Percentiles rank a stretch among this genome's conserved stretches.
These are phyloP conservation scores for Kalmusia sp. DNA, from an alignment of 2,329 filamentous ascomycete genomes.

Conservation along the genomic window DNA sequence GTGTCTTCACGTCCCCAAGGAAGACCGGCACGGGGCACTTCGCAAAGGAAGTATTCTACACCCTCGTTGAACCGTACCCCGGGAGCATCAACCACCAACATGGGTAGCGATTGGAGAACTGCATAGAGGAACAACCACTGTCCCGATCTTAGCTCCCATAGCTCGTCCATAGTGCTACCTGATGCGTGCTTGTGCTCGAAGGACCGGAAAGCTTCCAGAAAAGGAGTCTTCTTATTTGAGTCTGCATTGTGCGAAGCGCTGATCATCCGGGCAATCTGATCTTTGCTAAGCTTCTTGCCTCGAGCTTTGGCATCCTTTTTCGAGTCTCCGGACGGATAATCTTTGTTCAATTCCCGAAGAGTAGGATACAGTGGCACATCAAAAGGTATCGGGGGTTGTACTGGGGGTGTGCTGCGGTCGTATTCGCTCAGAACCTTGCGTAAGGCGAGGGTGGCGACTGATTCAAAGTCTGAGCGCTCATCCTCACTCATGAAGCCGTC, in stretches of 20 bases:
- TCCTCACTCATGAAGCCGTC: conserved; percentile 69
- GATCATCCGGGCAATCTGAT: conserved; percentile 80
- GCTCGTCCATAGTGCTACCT: conserved; percentile 69
- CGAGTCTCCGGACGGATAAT: conserved; percentile 67
- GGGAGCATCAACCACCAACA: conserved; percentile 78
- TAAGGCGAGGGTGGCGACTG: conserved; percentile 69
- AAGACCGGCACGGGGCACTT: conserved; percentile 73
- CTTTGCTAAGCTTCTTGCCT: conserved; percentile 74
- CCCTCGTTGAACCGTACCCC: conserved; percentile 72
- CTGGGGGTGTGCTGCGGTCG: conserved; percentile 86
- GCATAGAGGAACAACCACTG: conserved; percentile 85
- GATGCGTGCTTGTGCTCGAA: conserved; percentile 74
- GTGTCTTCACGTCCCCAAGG: conserved; percentile 75
- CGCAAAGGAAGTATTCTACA: conserved; percentile 83
- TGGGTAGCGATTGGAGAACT: conserved; percentile 77
- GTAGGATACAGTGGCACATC: conserved; percentile 81
- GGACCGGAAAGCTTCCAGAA: conserved; percentile 72
- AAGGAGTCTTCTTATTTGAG: conserved; percentile 65
- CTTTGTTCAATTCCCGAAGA: conserved; percentile 69
- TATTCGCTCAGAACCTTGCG: conserved; percentile 85
- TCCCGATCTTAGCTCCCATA: conserved; percentile 74
- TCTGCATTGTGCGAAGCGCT: conserved; percentile 83
- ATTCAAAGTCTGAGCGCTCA: conserved; percentile 60
- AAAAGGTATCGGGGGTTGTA: conserved; percentile 89
- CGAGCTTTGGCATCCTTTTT: conserved; percentile 79